Conservation (phyloP, 345 rosid species). For the Citrus medica region DNA sequence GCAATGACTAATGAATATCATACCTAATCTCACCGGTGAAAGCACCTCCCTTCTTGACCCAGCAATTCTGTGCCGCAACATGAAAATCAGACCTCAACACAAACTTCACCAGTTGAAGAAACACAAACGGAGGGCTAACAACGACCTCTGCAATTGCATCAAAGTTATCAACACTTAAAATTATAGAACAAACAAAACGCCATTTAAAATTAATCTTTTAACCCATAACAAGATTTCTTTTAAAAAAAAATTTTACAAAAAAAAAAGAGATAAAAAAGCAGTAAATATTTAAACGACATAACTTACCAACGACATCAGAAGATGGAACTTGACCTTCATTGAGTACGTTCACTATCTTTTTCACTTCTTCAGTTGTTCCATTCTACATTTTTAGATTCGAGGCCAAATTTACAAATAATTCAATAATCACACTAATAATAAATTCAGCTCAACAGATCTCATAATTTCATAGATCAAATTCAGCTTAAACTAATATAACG, state of each 20-base stretch:
- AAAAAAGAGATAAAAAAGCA: background rate
- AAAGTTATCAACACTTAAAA: too few relatives aligned
- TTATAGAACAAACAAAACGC: background rate
- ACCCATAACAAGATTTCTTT: too few relatives aligned
- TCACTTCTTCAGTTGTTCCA: conserved; percentile 86
- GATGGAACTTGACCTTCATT: conserved; percentile 73
- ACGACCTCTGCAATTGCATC: conserved; percentile 61
- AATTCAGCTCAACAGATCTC: background rate
- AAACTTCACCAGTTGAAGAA: conserved; percentile 67
- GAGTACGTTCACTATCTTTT: conserved; percentile 72
- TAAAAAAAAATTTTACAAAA: too few relatives aligned
- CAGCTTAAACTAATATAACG: background rate
- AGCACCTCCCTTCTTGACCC: conserved; percentile 97
- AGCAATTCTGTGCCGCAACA: conserved; percentile 93
- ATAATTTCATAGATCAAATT: background rate
- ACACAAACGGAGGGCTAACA: conserved; percentile 83
- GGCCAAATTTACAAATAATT: background rate
- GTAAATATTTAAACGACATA: background rate
- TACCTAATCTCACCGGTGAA: conserved; percentile 95
- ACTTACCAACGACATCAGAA: conserved; percentile 71
- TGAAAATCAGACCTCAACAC: conserved; percentile 62
- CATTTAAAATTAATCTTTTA: background rate
- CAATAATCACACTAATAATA: background rate
- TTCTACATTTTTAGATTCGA: conserved; percentile 41
- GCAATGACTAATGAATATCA: background rate